A percentile compares a stretch with the other conserved stretches of the same genome.
Evolutionary conservation across 2,329 filamentous ascomycete species (phyloP).

Genomic region (Orbilia javanica): DNA sequence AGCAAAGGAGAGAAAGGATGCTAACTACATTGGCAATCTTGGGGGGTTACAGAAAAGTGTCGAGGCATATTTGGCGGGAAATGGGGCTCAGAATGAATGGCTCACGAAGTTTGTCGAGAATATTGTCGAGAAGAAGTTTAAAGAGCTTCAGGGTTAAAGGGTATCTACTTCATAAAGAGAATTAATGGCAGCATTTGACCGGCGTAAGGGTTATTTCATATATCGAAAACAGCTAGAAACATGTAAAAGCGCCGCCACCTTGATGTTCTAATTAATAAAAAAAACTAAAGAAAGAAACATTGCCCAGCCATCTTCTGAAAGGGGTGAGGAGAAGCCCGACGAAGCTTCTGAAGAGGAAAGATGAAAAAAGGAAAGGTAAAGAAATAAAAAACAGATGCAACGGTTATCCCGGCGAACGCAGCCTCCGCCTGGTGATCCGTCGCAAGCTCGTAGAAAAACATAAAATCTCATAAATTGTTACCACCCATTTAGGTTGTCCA

Average conservation of each 20-base stretch:
- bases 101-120: conserved; percentile 80
- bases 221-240: not conserved
- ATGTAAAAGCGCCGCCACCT: too few species aligned
- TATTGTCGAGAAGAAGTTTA: conserved; percentile 76
- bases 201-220: not conserved
- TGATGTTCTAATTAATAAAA: not conserved
- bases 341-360: not conserved
- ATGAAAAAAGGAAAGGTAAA: not conserved
- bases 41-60: conserved; percentile 58
- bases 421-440: not conserved
- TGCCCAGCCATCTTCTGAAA: not conserved
- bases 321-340: not conserved
- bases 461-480: not conserved
- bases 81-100: conserved; percentile 70
- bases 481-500: not conserved
- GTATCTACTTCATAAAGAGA: not conserved
- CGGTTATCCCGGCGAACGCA: not conserved
- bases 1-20: not conserved
- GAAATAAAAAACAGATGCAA: not conserved
- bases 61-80: conserved; percentile 63
- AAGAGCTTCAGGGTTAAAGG: conserved; percentile 12
- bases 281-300: not conserved
- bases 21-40: not conserved
- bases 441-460: not conserved
- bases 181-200: not conserved